Evolutionary conservation across 495 filamentous ascomycete genomes (phyloP), one percentile per base, ranked within the genome.

Genomic region (Penicillium manginii): DNA sequence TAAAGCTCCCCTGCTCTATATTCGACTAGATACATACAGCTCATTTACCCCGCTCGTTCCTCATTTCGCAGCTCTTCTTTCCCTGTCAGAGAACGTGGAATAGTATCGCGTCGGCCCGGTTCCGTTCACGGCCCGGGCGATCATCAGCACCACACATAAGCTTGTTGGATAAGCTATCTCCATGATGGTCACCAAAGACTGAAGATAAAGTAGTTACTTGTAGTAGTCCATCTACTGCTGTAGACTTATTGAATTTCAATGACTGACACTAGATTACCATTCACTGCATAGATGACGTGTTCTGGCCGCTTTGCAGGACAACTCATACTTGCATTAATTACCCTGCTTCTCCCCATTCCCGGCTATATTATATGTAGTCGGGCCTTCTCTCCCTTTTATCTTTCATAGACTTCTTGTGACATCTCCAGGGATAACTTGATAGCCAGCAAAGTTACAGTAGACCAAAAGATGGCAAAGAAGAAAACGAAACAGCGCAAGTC

Each of bases 261-360:
- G 3, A 14, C 33, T 35, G 33, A 35, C 33, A 35, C 33, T 35
- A 35, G 10, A 35, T 11, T 35, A 8, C 33, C 33, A 35, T 11
- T 35, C 33, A 35, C 3, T 14, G 14, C 33, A 35, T 8, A 35
- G 33, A 35, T 35, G 33, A 35, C 33, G 33, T 35, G 33, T 35
- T 35, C 33, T 8, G 33, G 14, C 33, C 3, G 33, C 33, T 35
- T 35, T 35, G 33, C 33, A 35, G 33, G 33, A 35, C 33, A 35
- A 35, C 46, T 57, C 55, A 58, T 58, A 58, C 48, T 52, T 58
- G 48, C 55, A 52, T 58, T 57, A 22, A n/a, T 45, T 42, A 35
- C 33, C 53, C 43, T 50, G 33, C 55, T 46, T 52, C 33, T 51
- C 26, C 48, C 26, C 4, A 7, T 23, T 21, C 35, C 18, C 48